Conservation (phyloP, 2,329 filamentous ascomycete genomes). For the Aureobasidium pullulans region DNA sequence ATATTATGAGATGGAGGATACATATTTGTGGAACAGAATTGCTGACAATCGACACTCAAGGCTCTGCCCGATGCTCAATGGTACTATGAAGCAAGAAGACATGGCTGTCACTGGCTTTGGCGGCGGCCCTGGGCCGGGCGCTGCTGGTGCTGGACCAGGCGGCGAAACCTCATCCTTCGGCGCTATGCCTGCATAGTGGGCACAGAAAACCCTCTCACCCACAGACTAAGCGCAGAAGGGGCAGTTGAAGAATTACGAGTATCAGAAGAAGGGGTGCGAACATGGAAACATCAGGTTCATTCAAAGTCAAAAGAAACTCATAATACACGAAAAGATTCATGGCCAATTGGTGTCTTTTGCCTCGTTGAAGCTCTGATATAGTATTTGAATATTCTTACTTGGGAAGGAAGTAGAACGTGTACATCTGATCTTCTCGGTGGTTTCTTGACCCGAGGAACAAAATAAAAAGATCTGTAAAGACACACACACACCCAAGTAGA, state of each 20-base stretch:
- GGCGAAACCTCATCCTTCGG: slow-evolving; percentile 1
- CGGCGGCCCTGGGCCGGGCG: slow-evolving; percentile 13
- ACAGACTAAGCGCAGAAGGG: not conserved
- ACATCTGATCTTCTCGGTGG: not conserved
- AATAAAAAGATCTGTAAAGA: not conserved
- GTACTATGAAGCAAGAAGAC: slow-evolving; percentile 45
- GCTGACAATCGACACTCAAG: slow-evolving; percentile 37
- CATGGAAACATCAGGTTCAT: not conserved
- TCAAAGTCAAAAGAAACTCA: not conserved
- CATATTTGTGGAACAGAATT: not conserved
- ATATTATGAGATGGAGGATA: not conserved
- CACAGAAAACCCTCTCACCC: not conserved
- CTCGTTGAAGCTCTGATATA: not conserved
- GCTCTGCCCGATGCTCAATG: slow-evolving; percentile 78
- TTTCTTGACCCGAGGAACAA: not conserved
- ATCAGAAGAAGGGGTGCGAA: not conserved
- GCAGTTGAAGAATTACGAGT: not conserved
- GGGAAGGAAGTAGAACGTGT: not conserved
- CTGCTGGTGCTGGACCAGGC: slow-evolving; percentile 5
- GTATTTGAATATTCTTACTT: not conserved
- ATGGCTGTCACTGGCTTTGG: slow-evolving; percentile 17
- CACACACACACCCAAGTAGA: not conserved
- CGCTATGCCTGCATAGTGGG: not conserved
- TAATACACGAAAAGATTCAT: not conserved
- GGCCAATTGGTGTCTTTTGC: not conserved